These are phyloP conservation scores for Sugiyamaella valdiviana DNA, from an alignment of 805 yeast genomes.

Conservation along the genomic window DNA sequence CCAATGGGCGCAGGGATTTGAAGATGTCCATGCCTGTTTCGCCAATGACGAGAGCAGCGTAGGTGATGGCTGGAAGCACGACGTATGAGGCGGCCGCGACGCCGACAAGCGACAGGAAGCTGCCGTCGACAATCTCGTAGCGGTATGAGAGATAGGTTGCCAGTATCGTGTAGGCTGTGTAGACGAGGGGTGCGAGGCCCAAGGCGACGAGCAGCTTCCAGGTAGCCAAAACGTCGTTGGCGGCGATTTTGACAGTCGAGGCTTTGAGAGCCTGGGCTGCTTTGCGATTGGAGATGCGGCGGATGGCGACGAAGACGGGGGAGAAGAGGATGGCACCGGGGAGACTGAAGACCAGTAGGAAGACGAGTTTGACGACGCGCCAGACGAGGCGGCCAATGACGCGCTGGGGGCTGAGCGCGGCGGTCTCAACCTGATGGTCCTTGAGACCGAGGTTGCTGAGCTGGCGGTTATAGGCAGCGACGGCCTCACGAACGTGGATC, in stretches of 20 bases:
- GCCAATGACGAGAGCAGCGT: conserved; percentile 86
- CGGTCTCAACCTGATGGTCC: conserved; percentile 68
- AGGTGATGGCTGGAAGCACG: conserved; percentile 66
- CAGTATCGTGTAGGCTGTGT: conserved; percentile 64
- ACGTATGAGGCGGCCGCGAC: conserved; percentile 50
- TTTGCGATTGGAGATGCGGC: conserved; percentile 63
- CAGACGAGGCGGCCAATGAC: conserved; percentile 43
- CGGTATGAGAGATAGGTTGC: conserved; percentile 32
- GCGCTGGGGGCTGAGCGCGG: conserved; percentile 44
- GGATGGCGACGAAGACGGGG: conserved; percentile 80
- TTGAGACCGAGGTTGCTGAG: conserved; percentile 57
- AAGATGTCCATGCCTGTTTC: conserved; percentile 88
- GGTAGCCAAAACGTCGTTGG: conserved; percentile 91
- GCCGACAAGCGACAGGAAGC: conserved; percentile 21
- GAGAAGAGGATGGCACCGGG: conserved; percentile 88
- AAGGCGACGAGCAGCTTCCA: conserved; percentile 91
- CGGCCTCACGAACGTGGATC: conserved; percentile 52
- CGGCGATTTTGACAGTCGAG: conserved; percentile 85
- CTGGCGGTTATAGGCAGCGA: conserved; percentile 61
- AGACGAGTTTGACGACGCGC: conserved; percentile 50
- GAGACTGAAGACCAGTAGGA: conserved; percentile 58
- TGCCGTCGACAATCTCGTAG: conserved; percentile 29
- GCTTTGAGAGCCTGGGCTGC: conserved; percentile 74
- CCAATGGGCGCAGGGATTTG: conserved; percentile 77
- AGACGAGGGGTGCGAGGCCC: conserved; percentile 83